A percentile compares a stretch with the other conserved stretches of the same genome.
Conservation (phyloP, 305 asterid species). For the Coffea humblotiana region DNA sequence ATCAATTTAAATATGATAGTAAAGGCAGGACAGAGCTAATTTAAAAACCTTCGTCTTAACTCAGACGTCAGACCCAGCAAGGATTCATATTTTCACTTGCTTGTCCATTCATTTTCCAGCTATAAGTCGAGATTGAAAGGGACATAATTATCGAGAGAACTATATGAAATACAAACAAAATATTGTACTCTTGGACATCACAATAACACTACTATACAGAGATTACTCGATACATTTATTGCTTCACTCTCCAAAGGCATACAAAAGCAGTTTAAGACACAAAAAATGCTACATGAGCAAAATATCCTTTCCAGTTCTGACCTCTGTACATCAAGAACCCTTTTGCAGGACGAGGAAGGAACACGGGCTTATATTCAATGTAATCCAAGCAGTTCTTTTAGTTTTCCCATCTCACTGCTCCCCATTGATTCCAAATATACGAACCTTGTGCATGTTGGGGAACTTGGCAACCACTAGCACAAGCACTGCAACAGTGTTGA, state of each 20-base stretch:
- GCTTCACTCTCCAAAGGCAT: constrained; percentile 29
- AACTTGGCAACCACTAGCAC: constrained; percentile 88
- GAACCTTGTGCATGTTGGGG: constrained; percentile 97
- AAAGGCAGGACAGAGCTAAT: background rate
- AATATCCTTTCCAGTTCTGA: constrained; percentile 30
- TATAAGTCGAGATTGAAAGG: background rate
- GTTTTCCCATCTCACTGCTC: constrained; percentile 49
- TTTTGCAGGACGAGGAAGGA: constrained; percentile 28
- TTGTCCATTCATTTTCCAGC: background rate
- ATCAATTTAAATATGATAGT: background rate
- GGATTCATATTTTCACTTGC: background rate
- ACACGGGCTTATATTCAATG: constrained; percentile 17
- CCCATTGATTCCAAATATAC: constrained; percentile 90
- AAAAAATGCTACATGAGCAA: constrained; percentile 27
- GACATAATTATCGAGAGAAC: too few relatives aligned
- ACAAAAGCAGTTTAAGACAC: constrained; percentile 22
- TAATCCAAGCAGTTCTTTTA: constrained; percentile 1
- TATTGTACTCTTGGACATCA: background rate
- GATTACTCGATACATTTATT: constrained; percentile 45
- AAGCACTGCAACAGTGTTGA: constrained; percentile 78
- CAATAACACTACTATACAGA: constrained; percentile 37
- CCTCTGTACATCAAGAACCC: constrained; percentile 43
- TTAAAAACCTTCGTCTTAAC: background rate
- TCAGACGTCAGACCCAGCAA: background rate
- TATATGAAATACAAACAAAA: background rate